Percentiles rank a stretch among this genome's conserved stretches.
These are phyloP conservation scores for Leccinum longicurvipes DNA, from an alignment of 768 basidiomycete genomes.

Conservation along the genomic window DNA sequence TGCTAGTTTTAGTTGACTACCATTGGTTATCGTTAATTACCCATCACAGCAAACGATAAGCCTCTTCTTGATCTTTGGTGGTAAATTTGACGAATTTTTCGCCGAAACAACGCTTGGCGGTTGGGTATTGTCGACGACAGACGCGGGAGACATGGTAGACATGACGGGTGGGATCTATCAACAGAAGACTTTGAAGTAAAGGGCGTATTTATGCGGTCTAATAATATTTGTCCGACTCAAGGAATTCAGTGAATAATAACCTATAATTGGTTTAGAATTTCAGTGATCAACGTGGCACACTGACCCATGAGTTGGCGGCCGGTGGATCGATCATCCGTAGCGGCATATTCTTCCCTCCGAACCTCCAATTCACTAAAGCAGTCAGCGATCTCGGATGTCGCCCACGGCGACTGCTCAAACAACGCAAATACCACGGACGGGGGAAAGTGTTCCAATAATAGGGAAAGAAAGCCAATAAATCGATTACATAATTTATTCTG, in stretches of 20 bases:
- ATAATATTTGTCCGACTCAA: not conserved
- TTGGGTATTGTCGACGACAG: conserved; percentile 2
- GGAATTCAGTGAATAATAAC: not conserved
- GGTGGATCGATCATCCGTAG: not conserved
- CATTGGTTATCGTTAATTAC: conserved; percentile 34
- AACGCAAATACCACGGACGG: not conserved
- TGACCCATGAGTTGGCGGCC: not conserved
- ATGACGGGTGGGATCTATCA: not conserved
- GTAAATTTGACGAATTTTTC: not conserved
- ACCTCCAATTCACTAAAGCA: not conserved
- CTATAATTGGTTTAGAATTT: not conserved
- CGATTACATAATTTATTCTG: not conserved
- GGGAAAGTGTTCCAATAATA: not conserved
- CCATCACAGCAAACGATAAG: conserved; percentile 76
- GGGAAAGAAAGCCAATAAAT: not conserved
- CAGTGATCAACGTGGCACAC: not conserved
- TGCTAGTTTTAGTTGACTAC: not conserved
- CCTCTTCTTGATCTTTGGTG: conserved; percentile 42
- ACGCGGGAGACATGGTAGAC: conserved; percentile 10
- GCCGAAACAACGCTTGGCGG: not conserved
- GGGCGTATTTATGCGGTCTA: conserved; percentile 26
- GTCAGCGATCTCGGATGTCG: not conserved
- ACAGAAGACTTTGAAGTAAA: not conserved
- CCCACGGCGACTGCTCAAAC: not conserved
- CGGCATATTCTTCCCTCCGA: not conserved